Evolutionary conservation across 768 basidiomycete genomes (phyloP), one percentile per base, ranked within the genome.

Genomic region (Boletus subcaerulescens): DNA sequence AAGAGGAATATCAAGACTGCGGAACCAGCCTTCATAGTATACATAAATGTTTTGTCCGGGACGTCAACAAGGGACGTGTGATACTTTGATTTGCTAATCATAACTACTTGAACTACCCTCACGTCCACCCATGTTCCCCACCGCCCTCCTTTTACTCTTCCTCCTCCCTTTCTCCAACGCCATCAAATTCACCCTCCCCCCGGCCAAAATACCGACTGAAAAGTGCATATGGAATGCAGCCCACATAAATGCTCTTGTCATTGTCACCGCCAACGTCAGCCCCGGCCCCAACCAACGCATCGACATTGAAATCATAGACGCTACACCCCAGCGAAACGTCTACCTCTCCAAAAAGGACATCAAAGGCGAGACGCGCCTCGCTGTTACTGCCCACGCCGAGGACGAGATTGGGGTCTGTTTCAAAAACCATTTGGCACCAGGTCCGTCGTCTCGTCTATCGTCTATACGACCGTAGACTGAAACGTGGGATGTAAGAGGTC

Each of bases 181-280:
- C 47, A 90, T 99, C 74, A 98, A 98, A 73, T 97, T 98, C 71
- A 69, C 79, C 36, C 76, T 97, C 22, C 81, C 74, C 32, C 85
- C 93, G 1, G 80, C 79, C 58, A 83, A 84, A 57, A 82, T 87
- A 61, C 94, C 96, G 1, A 73, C 78, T 26, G 65, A 81, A 60
- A 94, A 93, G 73, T 98, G 96, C 73, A 87, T 98, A 53, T 99
- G 97, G 97, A 97, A 99, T 69, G 77, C 88, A 22, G 96, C 87
- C 10, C 90, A 94, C 65, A 74, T 80, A 7, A 86, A 93, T 63
- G 82, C 91, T 7, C 87, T 98, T 35, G 92, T 98, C 67, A 92
- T 99, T 63, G 93, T 97, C 61, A 98, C 96, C 0, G 94, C 96
- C 42, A 96, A 97, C 67, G 87, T 96, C 31, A 86, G 86, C 0